phyloP scores from a whole-genome alignment of 2,329 filamentous ascomycete genomes.

The Diaporthe caulivora region DNA sequence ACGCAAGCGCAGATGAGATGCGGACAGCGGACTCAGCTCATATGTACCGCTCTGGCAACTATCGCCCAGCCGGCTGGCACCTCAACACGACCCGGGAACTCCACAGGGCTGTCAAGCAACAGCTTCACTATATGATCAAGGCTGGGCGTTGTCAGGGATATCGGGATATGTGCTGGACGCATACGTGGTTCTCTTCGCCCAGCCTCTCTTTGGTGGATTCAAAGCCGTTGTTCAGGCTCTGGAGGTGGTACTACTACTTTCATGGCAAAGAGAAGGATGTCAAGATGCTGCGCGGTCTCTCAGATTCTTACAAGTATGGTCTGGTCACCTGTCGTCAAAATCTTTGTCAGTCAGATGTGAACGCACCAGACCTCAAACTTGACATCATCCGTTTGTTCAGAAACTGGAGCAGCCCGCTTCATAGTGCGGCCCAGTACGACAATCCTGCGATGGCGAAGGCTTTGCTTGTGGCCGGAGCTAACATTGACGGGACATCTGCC shows the following conservation, averaged over 20 bases:
- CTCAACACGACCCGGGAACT: not conserved
- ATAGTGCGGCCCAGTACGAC: not conserved
- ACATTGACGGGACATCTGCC: not conserved
- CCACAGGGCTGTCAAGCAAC: not conserved
- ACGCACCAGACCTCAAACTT: not conserved
- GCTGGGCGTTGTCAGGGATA: not conserved
- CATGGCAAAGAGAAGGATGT: too few relatives aligned
- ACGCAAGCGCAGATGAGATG: not conserved
- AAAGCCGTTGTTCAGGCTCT: not conserved
- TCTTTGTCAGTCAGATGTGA: not conserved
- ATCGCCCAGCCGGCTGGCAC: not conserved
- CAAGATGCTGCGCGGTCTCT: not conserved
- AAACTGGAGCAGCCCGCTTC: not conserved
- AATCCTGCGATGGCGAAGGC: too few relatives aligned
- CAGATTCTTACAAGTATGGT: not conserved
- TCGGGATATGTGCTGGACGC: rapidly evolving
- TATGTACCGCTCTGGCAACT: rapidly evolving
- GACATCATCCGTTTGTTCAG: not conserved
- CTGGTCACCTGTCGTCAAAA: not conserved
- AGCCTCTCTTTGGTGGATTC: not conserved
- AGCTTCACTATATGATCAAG: not conserved
- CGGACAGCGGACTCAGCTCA: not conserved
- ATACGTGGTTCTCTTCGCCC: not conserved
- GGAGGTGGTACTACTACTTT: not conserved
- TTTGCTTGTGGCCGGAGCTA: not conserved